Evolutionary conservation across 306 rosid species (phyloP), one percentile per base, ranked within the genome.

Genomic region (Carpinus viminea): DNA sequence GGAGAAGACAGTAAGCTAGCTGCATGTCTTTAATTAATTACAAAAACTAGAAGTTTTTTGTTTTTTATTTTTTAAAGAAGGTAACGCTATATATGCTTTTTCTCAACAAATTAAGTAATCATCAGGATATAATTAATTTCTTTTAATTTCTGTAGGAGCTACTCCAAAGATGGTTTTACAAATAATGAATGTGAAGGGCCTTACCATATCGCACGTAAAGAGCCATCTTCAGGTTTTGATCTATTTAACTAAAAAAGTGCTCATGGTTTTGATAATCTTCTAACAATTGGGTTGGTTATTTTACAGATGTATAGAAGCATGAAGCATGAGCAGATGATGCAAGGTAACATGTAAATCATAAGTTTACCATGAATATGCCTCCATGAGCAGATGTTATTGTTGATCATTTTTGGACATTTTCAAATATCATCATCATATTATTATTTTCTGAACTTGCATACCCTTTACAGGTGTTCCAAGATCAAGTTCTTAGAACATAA

Each of bases 141-240:
- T 4, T 43, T 12, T 5, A 64, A 82, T 24, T 46, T 77, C 72
- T 73, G 16, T 82, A 94, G 98, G 93, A 87, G 97, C 97, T 34
- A 89, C 98, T 3, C 97, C 98, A 64, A 94, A 92, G 90, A 65
- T 86, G 88, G 79, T 94, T 62, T 61, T 91, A 62, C 89, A 87
- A 80, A 82, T 89, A 28, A 94, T 94, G 98, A 84, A 91, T 83
- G 93, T 89, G 77, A 89, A 74, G 43, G 93, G 90, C 70, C 90
- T 94, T 4, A 91, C 89, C 41, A 82, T 94, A 85, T 82, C 97
- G 85, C 98, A 92, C 83, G 92, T 94, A 24, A 94, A 94, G 83
- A 92, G 98, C 83, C 98, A 94, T 83, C 97, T 94, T 79, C 98
- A 94, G 97, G 98, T 93, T 80, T 76, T 74, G 12, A 64, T 78